These are phyloP conservation scores for Rhynchospora pubera DNA, from an alignment of 176 grass and related monocot species.

Conservation along the genomic window DNA sequence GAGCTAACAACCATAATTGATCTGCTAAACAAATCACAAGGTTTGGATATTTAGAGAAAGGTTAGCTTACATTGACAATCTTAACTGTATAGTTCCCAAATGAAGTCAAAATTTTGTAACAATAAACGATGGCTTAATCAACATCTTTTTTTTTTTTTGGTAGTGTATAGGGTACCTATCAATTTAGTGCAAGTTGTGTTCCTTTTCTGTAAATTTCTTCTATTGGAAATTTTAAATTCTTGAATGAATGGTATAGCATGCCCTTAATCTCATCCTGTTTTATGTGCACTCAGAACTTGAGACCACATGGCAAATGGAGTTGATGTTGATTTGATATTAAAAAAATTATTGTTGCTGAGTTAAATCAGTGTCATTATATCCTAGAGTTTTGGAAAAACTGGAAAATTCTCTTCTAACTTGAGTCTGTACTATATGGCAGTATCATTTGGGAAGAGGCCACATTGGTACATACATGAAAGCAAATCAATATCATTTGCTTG, in stretches of 20 bases:
- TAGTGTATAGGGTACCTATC: no score
- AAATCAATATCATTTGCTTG: constrained; percentile 70
- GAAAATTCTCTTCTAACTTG: neutral
- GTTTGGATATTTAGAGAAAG: neutral
- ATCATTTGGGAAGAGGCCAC: constrained; percentile 95
- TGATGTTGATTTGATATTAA: neutral
- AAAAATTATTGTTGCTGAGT: neutral
- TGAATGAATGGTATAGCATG: neutral
- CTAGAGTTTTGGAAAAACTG: neutral
- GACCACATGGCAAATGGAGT: neutral
- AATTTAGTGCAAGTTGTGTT: neutral
- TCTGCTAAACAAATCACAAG: neutral
- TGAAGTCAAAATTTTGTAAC: neutral
- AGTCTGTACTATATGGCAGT: constrained; percentile 43
- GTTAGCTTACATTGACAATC: neutral
- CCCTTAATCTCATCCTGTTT: neutral
- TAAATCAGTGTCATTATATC: neutral
- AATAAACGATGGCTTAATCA: neutral
- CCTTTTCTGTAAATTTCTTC: neutral
- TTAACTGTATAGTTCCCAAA: neutral
- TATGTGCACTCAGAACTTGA: no score
- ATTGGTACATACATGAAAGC: constrained; percentile 80
- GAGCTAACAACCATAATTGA: neutral
- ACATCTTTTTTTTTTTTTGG: no score
- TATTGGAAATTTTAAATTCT: neutral